Evolutionary conservation across 345 rosid genomes (phyloP).

Genomic region (Carallia pectinifolia): DNA sequence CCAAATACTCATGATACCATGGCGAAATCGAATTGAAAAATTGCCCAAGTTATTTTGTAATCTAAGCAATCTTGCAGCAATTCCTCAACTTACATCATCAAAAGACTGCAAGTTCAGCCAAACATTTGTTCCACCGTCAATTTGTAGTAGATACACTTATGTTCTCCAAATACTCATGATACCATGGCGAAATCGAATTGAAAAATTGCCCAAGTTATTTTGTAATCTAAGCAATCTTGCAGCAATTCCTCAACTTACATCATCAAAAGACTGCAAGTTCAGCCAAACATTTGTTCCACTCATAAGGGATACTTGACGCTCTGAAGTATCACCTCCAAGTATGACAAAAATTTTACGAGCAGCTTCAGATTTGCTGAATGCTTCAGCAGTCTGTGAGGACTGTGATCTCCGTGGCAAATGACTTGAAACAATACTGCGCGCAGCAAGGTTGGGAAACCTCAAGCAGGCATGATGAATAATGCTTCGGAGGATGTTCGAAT

Average conservation of each 20-base stretch:
- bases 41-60: not conserved
- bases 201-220: not conserved
- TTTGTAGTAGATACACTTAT: too few species aligned
- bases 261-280: slow-evolving; percentile 70
- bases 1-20: not conserved
- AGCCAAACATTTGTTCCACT: slow-evolving; percentile 98
- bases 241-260: slow-evolving; percentile 53
- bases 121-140: slow-evolving; percentile 70
- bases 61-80: slow-evolving; percentile 8
- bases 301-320: slow-evolving; percentile 96
- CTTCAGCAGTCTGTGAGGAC: slow-evolving; percentile 24
- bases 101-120: slow-evolving; percentile 89
- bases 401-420: slow-evolving; percentile 34
- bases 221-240: slow-evolving; percentile 5
- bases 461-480: slow-evolving; percentile 67
- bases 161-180: not conserved
- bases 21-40: not conserved
- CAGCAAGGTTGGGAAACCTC: slow-evolving; percentile 68
- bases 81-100: slow-evolving; percentile 60
- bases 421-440: slow-evolving; percentile 38
- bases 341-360: slow-evolving; percentile 64
- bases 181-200: not conserved
- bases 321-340: slow-evolving; percentile 92
- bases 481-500: slow-evolving; percentile 79
- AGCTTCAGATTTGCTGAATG: slow-evolving; percentile 33